A percentile compares a stretch with the other conserved stretches of the same genome.
These are phyloP conservation scores for Mycothermus thermophilus DNA, from an alignment of 495 filamentous ascomycete species.

Conservation along the genomic window DNA sequence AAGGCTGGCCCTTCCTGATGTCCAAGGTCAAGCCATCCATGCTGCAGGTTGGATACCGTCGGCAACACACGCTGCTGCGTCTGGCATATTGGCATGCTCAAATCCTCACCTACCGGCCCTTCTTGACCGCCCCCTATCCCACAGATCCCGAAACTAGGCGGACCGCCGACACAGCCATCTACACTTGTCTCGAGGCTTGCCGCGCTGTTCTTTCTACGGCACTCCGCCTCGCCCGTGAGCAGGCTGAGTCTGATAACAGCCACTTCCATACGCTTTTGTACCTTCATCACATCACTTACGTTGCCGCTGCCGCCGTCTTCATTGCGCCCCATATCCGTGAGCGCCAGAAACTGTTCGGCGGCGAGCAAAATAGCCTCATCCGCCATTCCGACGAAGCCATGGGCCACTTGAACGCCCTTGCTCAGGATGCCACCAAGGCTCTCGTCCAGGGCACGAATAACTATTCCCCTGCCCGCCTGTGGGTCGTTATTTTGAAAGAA, in stretches of 20 bases:
- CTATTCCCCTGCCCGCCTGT: slow-evolving; percentile 9
- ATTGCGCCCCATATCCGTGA: slow-evolving; percentile 12
- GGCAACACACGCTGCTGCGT: slow-evolving; percentile 41
- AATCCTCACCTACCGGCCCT: slow-evolving; percentile 44
- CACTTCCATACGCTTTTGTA: slow-evolving; percentile 13
- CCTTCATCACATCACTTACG: slow-evolving; percentile 12
- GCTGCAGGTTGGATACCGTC: slow-evolving; percentile 37
- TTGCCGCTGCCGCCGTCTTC: slow-evolving; percentile 3
- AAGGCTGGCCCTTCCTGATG: slow-evolving; percentile 30
- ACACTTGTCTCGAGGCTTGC: slow-evolving; percentile 33
- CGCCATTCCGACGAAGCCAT: slow-evolving; percentile 4
- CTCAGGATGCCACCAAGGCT: slow-evolving; percentile 2
- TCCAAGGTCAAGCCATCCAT: slow-evolving; percentile 26
- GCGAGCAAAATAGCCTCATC: neutral
- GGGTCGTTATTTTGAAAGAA: slow-evolving; percentile 14
- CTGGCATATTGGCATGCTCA: slow-evolving; percentile 40
- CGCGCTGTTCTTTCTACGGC: slow-evolving; percentile 23
- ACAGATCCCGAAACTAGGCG: slow-evolving; percentile 6
- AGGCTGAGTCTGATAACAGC: slow-evolving; percentile 6
- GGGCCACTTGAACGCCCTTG: slow-evolving; percentile 2
- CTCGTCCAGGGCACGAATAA: slow-evolving; percentile 5
- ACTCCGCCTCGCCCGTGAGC: slow-evolving; percentile 4
- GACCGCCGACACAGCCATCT: slow-evolving; percentile 22
- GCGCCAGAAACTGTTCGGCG: slow-evolving; percentile 4
- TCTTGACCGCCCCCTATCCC: slow-evolving; percentile 22